These are phyloP conservation scores for Xylona heveae DNA, from an alignment of 495 filamentous ascomycete species.

Conservation along the genomic window DNA sequence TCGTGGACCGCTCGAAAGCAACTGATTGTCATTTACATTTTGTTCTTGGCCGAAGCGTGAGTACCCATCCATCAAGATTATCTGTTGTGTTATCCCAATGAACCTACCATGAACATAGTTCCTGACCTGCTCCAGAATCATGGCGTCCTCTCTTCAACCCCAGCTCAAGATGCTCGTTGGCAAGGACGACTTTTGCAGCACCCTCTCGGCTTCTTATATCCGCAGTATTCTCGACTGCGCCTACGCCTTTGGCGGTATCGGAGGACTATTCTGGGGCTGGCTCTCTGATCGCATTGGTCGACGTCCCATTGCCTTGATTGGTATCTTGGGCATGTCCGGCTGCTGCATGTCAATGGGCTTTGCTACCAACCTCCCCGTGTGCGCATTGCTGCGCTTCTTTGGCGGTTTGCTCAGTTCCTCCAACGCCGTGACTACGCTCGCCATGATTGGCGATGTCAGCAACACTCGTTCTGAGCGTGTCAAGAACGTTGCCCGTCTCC, in stretches of 20 bases:
- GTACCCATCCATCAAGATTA: slow-evolving; percentile 3
- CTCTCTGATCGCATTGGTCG: slow-evolving; percentile 19
- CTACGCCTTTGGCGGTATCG: slow-evolving; percentile 24
- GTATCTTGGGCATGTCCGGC: slow-evolving; percentile 17
- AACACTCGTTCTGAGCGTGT: slow-evolving; percentile 14
- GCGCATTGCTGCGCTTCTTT: slow-evolving; percentile 20
- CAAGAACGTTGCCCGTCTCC: slow-evolving; percentile 19
- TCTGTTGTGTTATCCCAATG: background rate
- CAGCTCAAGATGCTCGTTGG: slow-evolving; percentile 22
- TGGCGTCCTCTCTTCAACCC: slow-evolving; percentile 22
- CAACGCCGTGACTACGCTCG: slow-evolving; percentile 17
- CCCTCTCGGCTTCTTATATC: slow-evolving; percentile 20
- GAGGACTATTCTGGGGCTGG: slow-evolving; percentile 20
- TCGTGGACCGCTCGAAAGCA: too few species aligned
- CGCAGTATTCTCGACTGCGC: slow-evolving; percentile 22
- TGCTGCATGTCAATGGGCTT: slow-evolving; percentile 26
- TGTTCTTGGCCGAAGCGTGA: slow-evolving; percentile 17
- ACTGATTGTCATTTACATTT: slow-evolving; percentile 13
- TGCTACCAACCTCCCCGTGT: slow-evolving; percentile 17
- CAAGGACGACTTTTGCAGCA: slow-evolving; percentile 18
- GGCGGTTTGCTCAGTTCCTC: slow-evolving; percentile 20
- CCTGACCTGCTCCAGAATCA: slow-evolving; percentile 14
- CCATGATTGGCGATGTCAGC: slow-evolving; percentile 25
- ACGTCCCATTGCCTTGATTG: slow-evolving; percentile 16
- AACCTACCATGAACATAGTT: slow-evolving; percentile 2